A percentile compares a stretch with the other conserved stretches of the same genome.
Conservation (phyloP, 805 yeast genomes). For the Kuraishia capsulata region DNA sequence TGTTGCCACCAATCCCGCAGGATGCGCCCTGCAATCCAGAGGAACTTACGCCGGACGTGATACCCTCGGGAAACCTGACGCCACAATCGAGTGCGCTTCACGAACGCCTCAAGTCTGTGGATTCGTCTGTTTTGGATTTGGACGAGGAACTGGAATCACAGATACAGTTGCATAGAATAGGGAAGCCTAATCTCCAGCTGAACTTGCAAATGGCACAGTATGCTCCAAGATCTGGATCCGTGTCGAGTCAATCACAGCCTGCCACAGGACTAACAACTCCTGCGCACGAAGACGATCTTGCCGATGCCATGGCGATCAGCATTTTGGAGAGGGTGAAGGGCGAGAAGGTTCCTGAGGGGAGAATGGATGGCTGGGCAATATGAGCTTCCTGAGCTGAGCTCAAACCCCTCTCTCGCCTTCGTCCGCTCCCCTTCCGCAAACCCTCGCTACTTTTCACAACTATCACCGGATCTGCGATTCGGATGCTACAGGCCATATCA, state of each 20-base stretch:
- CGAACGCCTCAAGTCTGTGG: neutral
- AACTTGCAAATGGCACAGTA: too few relatives aligned
- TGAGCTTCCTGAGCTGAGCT: neutral
- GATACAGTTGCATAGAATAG: too few relatives aligned
- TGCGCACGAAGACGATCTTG: slow-evolving; percentile 6
- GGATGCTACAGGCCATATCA: too few relatives aligned
- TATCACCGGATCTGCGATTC: too few relatives aligned
- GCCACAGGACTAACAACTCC: neutral
- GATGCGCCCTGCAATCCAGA: slow-evolving; percentile 2
- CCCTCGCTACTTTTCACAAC: too few relatives aligned
- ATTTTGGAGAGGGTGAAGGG: slow-evolving; percentile 7
- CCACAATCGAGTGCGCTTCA: neutral
- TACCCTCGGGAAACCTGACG: neutral
- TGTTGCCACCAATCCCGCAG: slow-evolving; percentile 1
- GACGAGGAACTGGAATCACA: neutral
- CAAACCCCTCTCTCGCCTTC: too few relatives aligned
- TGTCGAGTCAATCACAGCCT: too few relatives aligned
- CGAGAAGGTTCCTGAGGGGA: neutral
- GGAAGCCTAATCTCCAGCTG: too few relatives aligned
- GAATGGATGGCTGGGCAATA: slow-evolving; percentile 3
- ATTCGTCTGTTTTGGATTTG: neutral
- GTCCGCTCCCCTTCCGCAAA: too few relatives aligned
- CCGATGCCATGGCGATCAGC: slow-evolving; percentile 10
- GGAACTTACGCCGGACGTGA: slow-evolving; percentile 1
- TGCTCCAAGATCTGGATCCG: neutral